Evolutionary conservation across 768 basidiomycete genomes (phyloP).

Genomic region (Aureoboletus auriporus): DNA sequence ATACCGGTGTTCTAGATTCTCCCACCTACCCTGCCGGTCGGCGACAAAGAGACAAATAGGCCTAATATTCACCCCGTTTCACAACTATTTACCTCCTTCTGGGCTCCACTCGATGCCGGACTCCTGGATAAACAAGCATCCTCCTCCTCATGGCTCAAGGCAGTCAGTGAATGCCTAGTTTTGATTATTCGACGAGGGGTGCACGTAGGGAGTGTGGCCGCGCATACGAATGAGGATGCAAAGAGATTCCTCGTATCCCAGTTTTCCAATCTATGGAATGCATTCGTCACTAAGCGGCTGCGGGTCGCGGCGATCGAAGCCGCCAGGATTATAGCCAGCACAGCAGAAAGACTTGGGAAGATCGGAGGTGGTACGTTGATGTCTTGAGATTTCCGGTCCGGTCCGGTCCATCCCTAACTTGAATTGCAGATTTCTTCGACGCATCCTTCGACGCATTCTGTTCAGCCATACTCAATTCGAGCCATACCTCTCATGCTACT

Average conservation of each 20-base stretch:
- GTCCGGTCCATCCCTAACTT: conserved; percentile 4
- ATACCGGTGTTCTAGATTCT: conserved; percentile 15
- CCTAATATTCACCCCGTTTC: conserved; percentile 29
- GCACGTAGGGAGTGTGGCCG: conserved; percentile 2
- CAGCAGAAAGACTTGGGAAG: conserved; percentile 40
- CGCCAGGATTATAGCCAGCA: conserved; percentile 41
- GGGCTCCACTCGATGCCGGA: conserved; percentile 64
- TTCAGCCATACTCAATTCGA: conserved; percentile 7
- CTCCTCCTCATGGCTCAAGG: conserved; percentile 59
- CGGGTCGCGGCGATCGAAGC: conserved; percentile 44
- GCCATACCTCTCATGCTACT: not conserved
- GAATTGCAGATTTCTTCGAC: conserved; percentile 40
- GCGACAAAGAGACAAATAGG: not conserved
- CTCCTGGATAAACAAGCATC: conserved; percentile 21
- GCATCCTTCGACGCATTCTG: conserved; percentile 45
- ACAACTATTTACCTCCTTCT: conserved; percentile 70
- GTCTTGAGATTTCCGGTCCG: conserved; percentile 23
- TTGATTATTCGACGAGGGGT: conserved; percentile 44
- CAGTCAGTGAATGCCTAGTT: conserved; percentile 65
- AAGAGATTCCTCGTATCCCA: conserved; percentile 41
- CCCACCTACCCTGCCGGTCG: conserved; percentile 3
- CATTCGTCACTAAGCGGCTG: conserved; percentile 39
- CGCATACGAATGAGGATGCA: conserved; percentile 1
- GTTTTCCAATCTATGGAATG: conserved; percentile 46
- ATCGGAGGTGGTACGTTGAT: conserved; percentile 38